Evolutionary conservation across 768 basidiomycete genomes (phyloP).

Genomic region (Mrakia gelida): DNA sequence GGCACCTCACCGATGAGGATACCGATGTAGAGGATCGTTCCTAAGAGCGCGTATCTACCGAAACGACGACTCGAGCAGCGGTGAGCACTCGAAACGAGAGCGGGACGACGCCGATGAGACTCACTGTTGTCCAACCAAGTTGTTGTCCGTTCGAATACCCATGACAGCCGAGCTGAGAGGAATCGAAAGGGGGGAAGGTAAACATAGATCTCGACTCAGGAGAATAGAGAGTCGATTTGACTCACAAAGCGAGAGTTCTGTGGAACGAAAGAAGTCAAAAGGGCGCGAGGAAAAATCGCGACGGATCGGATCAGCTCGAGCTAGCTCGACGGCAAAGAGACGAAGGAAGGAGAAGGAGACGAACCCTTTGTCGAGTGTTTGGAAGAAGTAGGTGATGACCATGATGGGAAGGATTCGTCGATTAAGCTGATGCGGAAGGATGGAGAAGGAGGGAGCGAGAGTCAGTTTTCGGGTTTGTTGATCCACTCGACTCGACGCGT

Average conservation of each 20-base stretch:
- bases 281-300: not conserved
- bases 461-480: not conserved
- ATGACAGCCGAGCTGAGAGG: slow-evolving; percentile 37
- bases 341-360: not conserved
- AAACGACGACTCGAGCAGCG: too few species aligned
- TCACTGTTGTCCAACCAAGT: slow-evolving; percentile 51
- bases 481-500: not conserved
- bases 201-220: too few species aligned
- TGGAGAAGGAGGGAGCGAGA: slow-evolving; percentile 32
- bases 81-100: too few species aligned
- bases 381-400: slow-evolving; percentile 39
- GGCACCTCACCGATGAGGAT: slow-evolving; percentile 51
- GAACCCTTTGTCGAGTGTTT: slow-evolving; percentile 17
- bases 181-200: not conserved
- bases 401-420: slow-evolving; percentile 53
- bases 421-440: slow-evolving; percentile 40
- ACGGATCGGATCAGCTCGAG: too few species aligned
- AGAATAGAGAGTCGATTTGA: not conserved
- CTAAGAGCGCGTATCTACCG: slow-evolving; percentile 48
- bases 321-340: too few species aligned
- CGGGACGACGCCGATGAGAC: too few species aligned
- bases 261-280: too few species aligned
- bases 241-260: slow-evolving; percentile 36
- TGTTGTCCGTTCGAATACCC: slow-evolving; percentile 45
- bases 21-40: slow-evolving; percentile 37